Conservation (phyloP, 805 yeast species). For the Wickerhamiella occidentalis region DNA sequence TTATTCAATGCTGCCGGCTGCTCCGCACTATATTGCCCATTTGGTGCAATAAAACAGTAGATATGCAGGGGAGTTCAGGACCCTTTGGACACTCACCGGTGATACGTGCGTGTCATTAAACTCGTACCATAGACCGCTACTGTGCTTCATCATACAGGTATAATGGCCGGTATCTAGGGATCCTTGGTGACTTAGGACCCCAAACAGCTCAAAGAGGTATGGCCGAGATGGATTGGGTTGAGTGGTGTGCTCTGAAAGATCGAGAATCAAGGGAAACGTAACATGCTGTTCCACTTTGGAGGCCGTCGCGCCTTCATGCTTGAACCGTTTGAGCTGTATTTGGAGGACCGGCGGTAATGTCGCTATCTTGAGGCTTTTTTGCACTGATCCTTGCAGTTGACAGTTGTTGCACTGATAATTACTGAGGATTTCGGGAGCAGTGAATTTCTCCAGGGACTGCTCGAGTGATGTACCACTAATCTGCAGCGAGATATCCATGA, state of each 20-base stretch:
- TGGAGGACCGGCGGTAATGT: conserved; percentile 66
- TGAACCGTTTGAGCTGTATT: conserved; percentile 68
- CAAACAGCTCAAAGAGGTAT: conserved; percentile 69
- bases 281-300: conserved; percentile 69
- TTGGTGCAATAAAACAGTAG: conserved; percentile 38
- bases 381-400: conserved; percentile 47
- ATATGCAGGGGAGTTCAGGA: conserved; percentile 64
- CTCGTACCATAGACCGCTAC: conserved; percentile 51
- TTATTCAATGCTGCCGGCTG: neutral
- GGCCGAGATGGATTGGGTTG: conserved; percentile 16
- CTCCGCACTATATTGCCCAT: conserved; percentile 16
- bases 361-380: conserved; percentile 57
- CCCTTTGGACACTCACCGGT: conserved; percentile 49
- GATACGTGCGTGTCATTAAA: conserved; percentile 84
- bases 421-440: conserved; percentile 65
- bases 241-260: conserved; percentile 48
- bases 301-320: conserved; percentile 36
- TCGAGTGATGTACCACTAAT: conserved; percentile 36
- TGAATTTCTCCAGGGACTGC: conserved; percentile 65
- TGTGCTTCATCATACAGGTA: conserved; percentile 54
- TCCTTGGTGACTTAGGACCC: conserved; percentile 81
- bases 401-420: conserved; percentile 64
- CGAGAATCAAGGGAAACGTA: conserved; percentile 56
- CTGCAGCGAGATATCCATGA: conserved; percentile 79
- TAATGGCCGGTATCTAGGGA: conserved; percentile 95